Evolutionary conservation across 176 grass and related monocot genomes (phyloP).

Genomic region (Aegilops tauschii): DNA sequence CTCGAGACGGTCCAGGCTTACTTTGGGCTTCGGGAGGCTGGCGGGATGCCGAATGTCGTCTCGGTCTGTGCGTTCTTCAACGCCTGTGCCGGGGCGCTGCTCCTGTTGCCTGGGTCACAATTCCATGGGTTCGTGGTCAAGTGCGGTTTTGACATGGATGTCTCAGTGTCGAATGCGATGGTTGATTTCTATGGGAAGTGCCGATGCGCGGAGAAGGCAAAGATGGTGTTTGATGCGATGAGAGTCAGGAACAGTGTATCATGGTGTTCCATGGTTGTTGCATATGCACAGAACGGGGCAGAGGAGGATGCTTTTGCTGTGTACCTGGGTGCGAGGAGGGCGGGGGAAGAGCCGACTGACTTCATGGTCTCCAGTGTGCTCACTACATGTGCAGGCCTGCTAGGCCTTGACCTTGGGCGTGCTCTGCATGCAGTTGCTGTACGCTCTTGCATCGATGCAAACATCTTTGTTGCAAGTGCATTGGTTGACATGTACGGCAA

Average conservation of each 20-base stretch:
- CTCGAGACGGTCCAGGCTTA: slow-evolving; percentile 54
- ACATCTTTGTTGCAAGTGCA: slow-evolving; percentile 73
- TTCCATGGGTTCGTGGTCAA: slow-evolving; percentile 59
- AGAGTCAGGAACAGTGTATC: slow-evolving; percentile 59
- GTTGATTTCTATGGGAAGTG: slow-evolving; percentile 87
- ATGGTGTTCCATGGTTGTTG: slow-evolving; percentile 71
- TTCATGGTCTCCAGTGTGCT: slow-evolving; percentile 78
- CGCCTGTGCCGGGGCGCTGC: slow-evolving; percentile 41
- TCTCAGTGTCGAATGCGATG: slow-evolving; percentile 59
- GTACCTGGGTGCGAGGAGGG: slow-evolving; percentile 54
- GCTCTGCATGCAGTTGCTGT: slow-evolving; percentile 58
- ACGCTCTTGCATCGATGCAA: slow-evolving; percentile 51
- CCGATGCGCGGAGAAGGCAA: slow-evolving; percentile 35
- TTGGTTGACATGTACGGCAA: slow-evolving; percentile 86
- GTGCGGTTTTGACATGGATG: slow-evolving; percentile 38
- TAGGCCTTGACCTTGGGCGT: slow-evolving; percentile 63
- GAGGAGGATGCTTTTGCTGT: slow-evolving; percentile 73
- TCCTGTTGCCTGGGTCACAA: slow-evolving; percentile 45
- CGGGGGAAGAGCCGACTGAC: slow-evolving; percentile 61
- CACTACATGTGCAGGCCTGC: slow-evolving; percentile 69
- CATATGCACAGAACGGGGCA: slow-evolving; percentile 54
- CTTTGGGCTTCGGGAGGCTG: slow-evolving; percentile 42
- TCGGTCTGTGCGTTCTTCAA: slow-evolving; percentile 81
- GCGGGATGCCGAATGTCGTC: slow-evolving; percentile 41
- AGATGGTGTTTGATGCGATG: slow-evolving; percentile 62